Evolutionary conservation across 2,329 filamentous ascomycete species (phyloP), one percentile per base, ranked within the genome.

Genomic region (Macrophomina phaseolina): DNA sequence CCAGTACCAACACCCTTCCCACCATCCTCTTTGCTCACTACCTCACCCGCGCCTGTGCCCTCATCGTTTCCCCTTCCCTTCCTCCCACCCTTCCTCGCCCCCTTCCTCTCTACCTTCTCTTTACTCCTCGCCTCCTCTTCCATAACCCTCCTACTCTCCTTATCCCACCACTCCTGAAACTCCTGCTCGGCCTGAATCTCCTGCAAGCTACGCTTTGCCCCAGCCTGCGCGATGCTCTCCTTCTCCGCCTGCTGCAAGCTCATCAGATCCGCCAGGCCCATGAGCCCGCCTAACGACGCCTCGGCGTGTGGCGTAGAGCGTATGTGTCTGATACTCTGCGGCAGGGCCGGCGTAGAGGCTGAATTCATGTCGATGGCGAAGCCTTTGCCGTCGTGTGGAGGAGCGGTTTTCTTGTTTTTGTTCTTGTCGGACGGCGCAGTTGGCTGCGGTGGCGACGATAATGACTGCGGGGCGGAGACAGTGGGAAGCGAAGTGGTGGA

Each of bases 111-210:
- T 67, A 71, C 73, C 56, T 69, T 65, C 68, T 68, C 70, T 67
- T 65, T 64, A 14, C 23, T 40, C 12, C 23, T 64, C 81, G 42
- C 80, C 12, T 81, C 82, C 71, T 85, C 88, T 70, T 90, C 87
- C 70, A 90, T 89, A 45, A 90, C 87, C 34, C 91, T 85, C 68
- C 85, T 85, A 72, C 90, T 93, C 78, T 97, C 94, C 69, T 91
- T 89, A 71, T 96, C 92, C 93, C 93, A 97, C 93, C 94, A 97
- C 76, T 96, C 90, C 76, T 97, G 92, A 76, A 99, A 99, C 62
- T 93, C 93, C 75, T 99, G 95, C 79, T 99, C 95, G 70, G 95
- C 89, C 77, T 99, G 95, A 67, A 99, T 99, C 69, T 98, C 95
- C 74, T 96, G 90, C 36, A 99, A 81, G 69, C 92, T 95, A 66